Evolutionary conservation across 1,284 basidiomycete genomes (phyloP).

Genomic region (Apiotrichum laibachii): DNA sequence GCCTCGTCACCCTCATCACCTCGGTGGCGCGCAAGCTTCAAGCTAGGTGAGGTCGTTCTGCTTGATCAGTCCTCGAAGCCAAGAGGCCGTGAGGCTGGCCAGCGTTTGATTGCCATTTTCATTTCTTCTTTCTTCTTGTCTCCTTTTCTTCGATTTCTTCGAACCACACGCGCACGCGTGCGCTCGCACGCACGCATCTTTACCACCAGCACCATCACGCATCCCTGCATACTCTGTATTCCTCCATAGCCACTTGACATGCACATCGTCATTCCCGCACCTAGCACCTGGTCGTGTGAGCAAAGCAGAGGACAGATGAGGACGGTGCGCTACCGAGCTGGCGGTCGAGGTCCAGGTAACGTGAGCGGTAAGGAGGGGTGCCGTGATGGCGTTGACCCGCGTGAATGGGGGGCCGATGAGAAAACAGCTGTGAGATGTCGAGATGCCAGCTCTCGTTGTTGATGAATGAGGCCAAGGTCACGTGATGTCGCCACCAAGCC

Average conservation of each 20-base stretch:
- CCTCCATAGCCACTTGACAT: not conserved
- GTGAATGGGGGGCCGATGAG: too few relatives aligned
- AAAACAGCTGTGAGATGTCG: too few relatives aligned
- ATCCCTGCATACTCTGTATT: not conserved
- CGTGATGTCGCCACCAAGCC: too few relatives aligned
- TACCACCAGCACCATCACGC: not conserved
- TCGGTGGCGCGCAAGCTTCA: slow-evolving; percentile 1
- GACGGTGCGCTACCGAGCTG: too few relatives aligned
- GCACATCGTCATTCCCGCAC: not conserved
- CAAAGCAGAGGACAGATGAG: too few relatives aligned
- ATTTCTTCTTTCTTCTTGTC: not conserved
- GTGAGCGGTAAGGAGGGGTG: too few relatives aligned
- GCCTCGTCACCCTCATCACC: not conserved
- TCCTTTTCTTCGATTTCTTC: not conserved
- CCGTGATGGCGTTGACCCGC: too few relatives aligned
- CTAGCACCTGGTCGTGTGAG: too few relatives aligned
- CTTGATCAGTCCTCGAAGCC: not conserved
- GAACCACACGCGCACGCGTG: not conserved
- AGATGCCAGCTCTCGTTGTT: too few relatives aligned
- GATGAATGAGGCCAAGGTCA: too few relatives aligned
- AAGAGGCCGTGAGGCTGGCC: too few relatives aligned
- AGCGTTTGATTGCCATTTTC: not conserved
- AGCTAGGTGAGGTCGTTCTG: not conserved
- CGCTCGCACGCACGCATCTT: not conserved
- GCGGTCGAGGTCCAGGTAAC: too few relatives aligned